Evolutionary conservation across 306 rosid species (phyloP), one percentile per base, ranked within the genome.

Genomic region (Lathyrus aphaca): DNA sequence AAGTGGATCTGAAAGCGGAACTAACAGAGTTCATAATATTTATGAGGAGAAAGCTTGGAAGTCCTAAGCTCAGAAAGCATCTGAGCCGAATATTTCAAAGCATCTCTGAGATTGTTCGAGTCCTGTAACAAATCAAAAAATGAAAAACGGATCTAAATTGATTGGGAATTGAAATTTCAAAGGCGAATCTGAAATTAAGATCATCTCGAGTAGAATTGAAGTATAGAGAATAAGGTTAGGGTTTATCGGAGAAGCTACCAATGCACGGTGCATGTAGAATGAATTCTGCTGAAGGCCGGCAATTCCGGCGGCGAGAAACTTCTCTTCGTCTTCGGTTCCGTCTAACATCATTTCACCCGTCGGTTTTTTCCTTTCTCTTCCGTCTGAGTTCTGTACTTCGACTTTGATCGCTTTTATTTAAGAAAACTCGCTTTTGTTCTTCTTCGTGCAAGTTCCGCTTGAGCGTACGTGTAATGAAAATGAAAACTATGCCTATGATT

Each of bases 1-100:
- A 17, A 42, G 2, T 35, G 80, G 83, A 84, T 83, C 84, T 79
- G 62, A 50, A 39, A 71, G 66, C 53, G 19, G 49, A 19, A 82
- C 98, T 87, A 67, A 93, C 98, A 93, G 74, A 93, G 95, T 43
- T 82, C 97, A 45, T 93, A 93, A 79, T 93, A 93, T 76, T 93
- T 93, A 63, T 93, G 98, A 81, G 98, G 98, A 37, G 98, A 88
- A 59, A 93, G 98, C 90, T 90, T 93, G 21, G 98, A 90, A 75
- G 97, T 88, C 49, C 99, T 86, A 43, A 94, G 91, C 84, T 94
- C 99, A 64, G 98, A 93, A 10, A 93, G 96, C 98, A 93, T 91
- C 91, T 91, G 99, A 76, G 99, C 96, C 4, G 99, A 94, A 69
- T 87, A 94, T 75, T 91, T 94, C 81, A 94, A 77, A 32, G 99